phyloP scores from a whole-genome alignment of 768 basidiomycete species.

The Lepiota brunneoincarnata region DNA sequence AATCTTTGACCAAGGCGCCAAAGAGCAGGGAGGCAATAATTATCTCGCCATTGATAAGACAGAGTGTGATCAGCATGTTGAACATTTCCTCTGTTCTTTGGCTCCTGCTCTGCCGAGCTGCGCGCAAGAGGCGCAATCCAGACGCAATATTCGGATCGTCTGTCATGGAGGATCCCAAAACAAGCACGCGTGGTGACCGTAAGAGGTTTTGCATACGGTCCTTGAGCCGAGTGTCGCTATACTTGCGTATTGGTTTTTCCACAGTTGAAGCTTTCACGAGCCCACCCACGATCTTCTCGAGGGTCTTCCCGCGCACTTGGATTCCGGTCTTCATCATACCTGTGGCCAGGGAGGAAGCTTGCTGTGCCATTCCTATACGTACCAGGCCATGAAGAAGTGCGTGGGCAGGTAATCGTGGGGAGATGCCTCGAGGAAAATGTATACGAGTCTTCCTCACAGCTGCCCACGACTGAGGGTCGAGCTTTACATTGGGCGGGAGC shows the following conservation, averaged over 20 bases:
- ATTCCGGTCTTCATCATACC: constrained; percentile 55
- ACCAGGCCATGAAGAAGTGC: constrained; percentile 63
- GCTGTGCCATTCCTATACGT: constrained; percentile 42
- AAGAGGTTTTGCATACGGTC: constrained; percentile 14
- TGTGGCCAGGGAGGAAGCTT: constrained; percentile 48
- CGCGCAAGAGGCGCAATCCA: constrained; percentile 50
- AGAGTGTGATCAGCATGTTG: constrained; percentile 55
- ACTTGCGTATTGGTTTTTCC: constrained; percentile 12
- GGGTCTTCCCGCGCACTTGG: constrained; percentile 43
- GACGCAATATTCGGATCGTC: constrained; percentile 40
- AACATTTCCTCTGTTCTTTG: constrained; percentile 60
- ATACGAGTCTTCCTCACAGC: constrained; percentile 13
- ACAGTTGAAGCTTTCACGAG: constrained; percentile 20
- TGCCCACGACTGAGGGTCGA: constrained; percentile 7
- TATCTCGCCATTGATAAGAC: constrained; percentile 76
- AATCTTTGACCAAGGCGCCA: constrained; percentile 61
- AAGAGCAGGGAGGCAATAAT: constrained; percentile 74
- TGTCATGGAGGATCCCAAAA: constrained; percentile 33
- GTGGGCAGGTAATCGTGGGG: constrained; percentile 62
- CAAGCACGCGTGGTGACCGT: constrained; percentile 17
- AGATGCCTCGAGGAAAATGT: constrained; percentile 45
- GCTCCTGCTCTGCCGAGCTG: constrained; percentile 53
- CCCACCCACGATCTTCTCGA: constrained; percentile 41
- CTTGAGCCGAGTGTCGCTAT: constrained; percentile 14
- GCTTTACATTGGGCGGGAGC: constrained; percentile 15